A percentile compares a stretch with the other conserved stretches of the same genome.
phyloP scores from a whole-genome alignment of 2,329 filamentous ascomycete species.

The Pseudocercospora fuligena region DNA sequence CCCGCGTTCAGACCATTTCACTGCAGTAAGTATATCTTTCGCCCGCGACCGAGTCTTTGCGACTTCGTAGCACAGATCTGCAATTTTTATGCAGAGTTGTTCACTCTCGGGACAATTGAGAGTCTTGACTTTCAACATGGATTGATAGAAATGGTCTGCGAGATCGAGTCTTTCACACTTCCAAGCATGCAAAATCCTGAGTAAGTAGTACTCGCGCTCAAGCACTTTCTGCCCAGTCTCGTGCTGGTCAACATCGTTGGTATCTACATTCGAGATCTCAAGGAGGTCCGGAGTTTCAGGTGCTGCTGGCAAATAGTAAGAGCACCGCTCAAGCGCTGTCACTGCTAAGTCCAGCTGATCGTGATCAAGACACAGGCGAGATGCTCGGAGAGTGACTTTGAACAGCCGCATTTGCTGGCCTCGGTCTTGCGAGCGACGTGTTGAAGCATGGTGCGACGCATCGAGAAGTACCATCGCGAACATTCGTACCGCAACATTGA shows the following conservation, averaged over 20 bases:
- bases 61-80: constrained; percentile 73
- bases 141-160: constrained; percentile 74
- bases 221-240: constrained; percentile 46
- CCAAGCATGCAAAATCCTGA: constrained; percentile 75
- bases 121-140: constrained; percentile 52
- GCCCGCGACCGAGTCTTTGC: constrained; percentile 64
- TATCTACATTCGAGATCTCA: constrained; percentile 20
- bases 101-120: constrained; percentile 36
- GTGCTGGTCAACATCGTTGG: constrained; percentile 33
- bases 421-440: constrained; percentile 32
- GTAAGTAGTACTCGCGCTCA: constrained; percentile 66
- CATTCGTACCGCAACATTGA: constrained; percentile 48
- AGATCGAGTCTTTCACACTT: constrained; percentile 73
- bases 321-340: constrained; percentile 67
- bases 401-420: constrained; percentile 60
- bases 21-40: constrained; percentile 60
- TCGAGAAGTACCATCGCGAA: constrained; percentile 73
- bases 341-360: constrained; percentile 63
- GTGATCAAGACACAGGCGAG: constrained; percentile 65
- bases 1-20: constrained; percentile 76
- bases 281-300: constrained; percentile 19
- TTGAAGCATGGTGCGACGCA: constrained; percentile 51
- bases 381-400: constrained; percentile 70
- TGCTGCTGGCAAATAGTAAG: constrained; percentile 49
- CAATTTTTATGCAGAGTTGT: constrained; percentile 62